These are phyloP conservation scores for Aspergillus persii DNA, from an alignment of 2,329 filamentous ascomycete species.

Conservation along the genomic window DNA sequence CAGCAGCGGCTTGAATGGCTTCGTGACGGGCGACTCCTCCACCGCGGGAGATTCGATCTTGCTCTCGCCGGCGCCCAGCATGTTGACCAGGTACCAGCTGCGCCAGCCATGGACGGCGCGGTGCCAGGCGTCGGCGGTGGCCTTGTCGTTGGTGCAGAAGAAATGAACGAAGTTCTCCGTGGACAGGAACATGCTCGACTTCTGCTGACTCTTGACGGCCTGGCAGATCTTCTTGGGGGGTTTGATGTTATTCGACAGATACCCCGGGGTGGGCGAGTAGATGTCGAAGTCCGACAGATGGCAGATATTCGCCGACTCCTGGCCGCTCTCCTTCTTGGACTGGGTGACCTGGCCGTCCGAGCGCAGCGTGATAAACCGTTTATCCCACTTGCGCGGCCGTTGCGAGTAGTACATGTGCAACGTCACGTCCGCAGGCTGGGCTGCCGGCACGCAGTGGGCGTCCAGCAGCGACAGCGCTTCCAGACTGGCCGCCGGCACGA, in stretches of 20 bases:
- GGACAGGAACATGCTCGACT: slow-evolving; percentile 76
- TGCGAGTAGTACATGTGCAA: slow-evolving; percentile 79
- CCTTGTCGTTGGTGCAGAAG: slow-evolving; percentile 75
- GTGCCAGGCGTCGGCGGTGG: slow-evolving; percentile 67
- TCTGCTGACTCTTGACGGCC: slow-evolving; percentile 89
- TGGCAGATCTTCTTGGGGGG: slow-evolving; percentile 84
- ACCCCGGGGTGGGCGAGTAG: slow-evolving; percentile 70
- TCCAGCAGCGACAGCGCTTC: slow-evolving; percentile 52
- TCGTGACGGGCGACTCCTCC: slow-evolving; percentile 16
- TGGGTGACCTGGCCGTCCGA: slow-evolving; percentile 68
- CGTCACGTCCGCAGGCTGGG: slow-evolving; percentile 64
- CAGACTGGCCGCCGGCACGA: slow-evolving; percentile 61
- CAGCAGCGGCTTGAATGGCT: slow-evolving; percentile 63
- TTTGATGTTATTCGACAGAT: slow-evolving; percentile 68
- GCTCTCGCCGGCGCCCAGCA: slow-evolving; percentile 56
- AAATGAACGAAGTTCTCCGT: slow-evolving; percentile 89
- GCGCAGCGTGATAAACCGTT: slow-evolving; percentile 73
- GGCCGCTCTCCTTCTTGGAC: slow-evolving; percentile 69
- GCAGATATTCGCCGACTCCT: slow-evolving; percentile 70
- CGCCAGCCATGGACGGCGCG: slow-evolving; percentile 75
- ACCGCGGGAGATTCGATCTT: slow-evolving; percentile 14
- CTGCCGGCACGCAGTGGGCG: slow-evolving; percentile 59
- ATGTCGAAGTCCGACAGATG: slow-evolving; percentile 92
- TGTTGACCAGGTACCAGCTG: slow-evolving; percentile 84
- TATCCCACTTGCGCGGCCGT: slow-evolving; percentile 81